Percentiles rank a stretch among this genome's conserved stretches.
phyloP scores from a whole-genome alignment of 140 eudicot species.

The Flaveria floridana region DNA sequence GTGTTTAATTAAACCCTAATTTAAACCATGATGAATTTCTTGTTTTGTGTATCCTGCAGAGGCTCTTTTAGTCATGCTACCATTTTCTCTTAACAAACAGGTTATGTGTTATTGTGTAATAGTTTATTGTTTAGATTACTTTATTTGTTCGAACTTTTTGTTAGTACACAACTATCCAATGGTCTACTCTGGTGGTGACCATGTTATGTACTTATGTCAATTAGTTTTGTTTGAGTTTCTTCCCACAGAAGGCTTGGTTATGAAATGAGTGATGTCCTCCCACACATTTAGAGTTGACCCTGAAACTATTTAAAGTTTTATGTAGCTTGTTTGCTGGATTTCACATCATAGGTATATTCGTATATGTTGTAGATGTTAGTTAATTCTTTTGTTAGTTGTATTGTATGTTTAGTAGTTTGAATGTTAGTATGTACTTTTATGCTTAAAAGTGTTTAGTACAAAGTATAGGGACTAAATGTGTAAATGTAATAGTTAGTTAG shows the following conservation, averaged over 20 bases:
- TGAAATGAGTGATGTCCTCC: not conserved
- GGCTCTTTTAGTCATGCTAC: constrained; percentile 15
- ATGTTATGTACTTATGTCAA: not conserved
- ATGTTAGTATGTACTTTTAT: no score
- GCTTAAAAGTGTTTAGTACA: no score
- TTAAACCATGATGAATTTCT: constrained; percentile 16
- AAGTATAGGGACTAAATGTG: no score
- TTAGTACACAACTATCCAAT: not conserved
- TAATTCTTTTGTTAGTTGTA: no score
- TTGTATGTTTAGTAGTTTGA: no score
- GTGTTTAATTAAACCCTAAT: constrained; percentile 19
- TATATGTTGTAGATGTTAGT: not conserved
- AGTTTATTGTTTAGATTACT: not conserved
- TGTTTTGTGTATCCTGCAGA: constrained; percentile 1
- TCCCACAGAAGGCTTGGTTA: constrained; percentile 1
- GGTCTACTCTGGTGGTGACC: not conserved
- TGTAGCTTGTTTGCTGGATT: constrained; percentile 18
- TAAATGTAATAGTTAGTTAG: no score
- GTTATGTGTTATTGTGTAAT: not conserved
- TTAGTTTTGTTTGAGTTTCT: not conserved
- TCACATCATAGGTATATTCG: constrained; percentile 11
- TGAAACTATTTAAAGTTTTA: not conserved
- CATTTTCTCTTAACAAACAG: constrained; percentile 8
- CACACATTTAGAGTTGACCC: not conserved
- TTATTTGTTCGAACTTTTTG: constrained; percentile 4